phyloP scores from a whole-genome alignment of 192 early-diverging fungal genomes.

The Geosiphon pyriformis region DNA sequence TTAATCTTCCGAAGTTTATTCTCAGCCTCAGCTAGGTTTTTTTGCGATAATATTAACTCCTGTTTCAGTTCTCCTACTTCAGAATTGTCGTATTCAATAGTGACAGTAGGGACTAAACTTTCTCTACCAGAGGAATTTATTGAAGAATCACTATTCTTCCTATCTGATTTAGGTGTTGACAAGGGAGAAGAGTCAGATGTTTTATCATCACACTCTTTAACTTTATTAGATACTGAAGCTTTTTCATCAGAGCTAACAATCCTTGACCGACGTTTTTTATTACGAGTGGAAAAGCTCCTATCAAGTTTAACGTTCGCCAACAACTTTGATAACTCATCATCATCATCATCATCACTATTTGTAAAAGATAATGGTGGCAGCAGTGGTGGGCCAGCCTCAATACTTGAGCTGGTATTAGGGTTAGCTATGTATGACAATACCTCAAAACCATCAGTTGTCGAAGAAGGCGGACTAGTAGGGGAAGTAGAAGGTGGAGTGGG shows the following conservation, averaged over 20 bases:
- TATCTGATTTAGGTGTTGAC: not conserved
- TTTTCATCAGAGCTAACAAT: not conserved
- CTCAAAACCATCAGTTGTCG: too few relatives aligned
- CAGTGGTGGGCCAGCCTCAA: slow-evolving; percentile 3
- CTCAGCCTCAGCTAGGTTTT: slow-evolving; percentile 25
- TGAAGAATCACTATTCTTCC: slow-evolving; percentile 14
- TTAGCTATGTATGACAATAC: too few relatives aligned
- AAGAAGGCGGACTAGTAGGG: not conserved
- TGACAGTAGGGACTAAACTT: slow-evolving; percentile 4
- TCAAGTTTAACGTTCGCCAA: not conserved
- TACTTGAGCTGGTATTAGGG: too few relatives aligned
- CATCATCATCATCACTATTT: not conserved
- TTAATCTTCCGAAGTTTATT: slow-evolving; percentile 33
- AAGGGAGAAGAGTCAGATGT: not conserved
- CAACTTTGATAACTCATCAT: not conserved
- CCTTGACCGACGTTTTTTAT: not conserved
- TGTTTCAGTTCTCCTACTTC: slow-evolving; percentile 18
- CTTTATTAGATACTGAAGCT: not conserved
- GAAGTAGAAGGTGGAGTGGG: not conserved
- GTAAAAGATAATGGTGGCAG: slow-evolving; percentile 18
- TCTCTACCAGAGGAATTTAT: slow-evolving; percentile 11
- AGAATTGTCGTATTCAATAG: slow-evolving; percentile 4
- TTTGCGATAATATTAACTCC: slow-evolving; percentile 26
- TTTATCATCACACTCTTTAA: not conserved
- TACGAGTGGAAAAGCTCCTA: not conserved